Conservation (phyloP, 176 grass and related monocot species). For the Lolium multiflorum region DNA sequence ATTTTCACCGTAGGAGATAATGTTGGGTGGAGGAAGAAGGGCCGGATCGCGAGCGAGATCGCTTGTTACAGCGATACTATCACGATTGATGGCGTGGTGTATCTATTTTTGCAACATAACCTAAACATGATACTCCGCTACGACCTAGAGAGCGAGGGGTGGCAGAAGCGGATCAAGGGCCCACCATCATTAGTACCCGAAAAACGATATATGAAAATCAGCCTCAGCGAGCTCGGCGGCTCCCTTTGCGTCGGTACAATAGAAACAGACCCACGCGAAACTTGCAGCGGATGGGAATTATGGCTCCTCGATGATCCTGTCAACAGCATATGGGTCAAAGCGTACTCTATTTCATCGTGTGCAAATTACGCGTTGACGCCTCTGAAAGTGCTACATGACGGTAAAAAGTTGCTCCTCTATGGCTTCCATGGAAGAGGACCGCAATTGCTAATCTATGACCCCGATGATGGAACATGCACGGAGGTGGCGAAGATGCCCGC, state of each 20-base stretch:
- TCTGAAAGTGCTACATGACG: not conserved
- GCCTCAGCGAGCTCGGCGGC: not conserved
- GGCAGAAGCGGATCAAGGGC: not conserved
- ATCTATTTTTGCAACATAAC: not conserved
- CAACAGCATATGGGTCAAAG: not conserved
- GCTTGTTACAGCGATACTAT: no score
- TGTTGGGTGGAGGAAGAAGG: not conserved
- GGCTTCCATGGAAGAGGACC: not conserved
- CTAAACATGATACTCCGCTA: not conserved
- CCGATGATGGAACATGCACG: not conserved
- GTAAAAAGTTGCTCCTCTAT: not conserved
- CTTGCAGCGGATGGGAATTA: not conserved
- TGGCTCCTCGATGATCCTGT: not conserved
- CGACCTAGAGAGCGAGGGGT: conserved; percentile 3
- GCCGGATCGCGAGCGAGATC: no score
- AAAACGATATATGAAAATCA: no score
- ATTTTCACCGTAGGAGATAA: not conserved
- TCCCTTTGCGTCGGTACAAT: not conserved
- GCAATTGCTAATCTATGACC: not conserved
- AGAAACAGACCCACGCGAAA: not conserved
- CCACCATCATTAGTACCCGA: not conserved
- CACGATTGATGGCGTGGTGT: no score
- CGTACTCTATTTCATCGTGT: not conserved
- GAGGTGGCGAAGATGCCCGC: not conserved
- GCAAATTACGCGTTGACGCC: not conserved